Percentiles rank a stretch among this genome's conserved stretches.
Evolutionary conservation across 148 eudicot species (phyloP).

Genomic region (Cornus controversa): DNA sequence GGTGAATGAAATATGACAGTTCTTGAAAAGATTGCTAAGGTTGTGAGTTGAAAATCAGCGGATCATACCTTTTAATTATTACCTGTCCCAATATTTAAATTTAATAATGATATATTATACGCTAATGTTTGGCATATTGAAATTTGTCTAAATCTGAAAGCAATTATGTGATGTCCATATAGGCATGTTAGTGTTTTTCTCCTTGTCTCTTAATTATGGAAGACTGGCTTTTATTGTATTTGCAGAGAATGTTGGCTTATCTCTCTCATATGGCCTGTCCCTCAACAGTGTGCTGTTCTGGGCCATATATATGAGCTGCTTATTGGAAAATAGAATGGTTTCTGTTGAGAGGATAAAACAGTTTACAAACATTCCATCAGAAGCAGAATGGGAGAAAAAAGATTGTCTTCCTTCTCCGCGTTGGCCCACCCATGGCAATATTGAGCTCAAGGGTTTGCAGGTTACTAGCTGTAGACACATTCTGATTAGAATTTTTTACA

Average conservation of each 20-base stretch:
- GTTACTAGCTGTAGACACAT: slow-evolving; percentile 21
- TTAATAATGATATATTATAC: too few species aligned
- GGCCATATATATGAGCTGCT: slow-evolving; percentile 76
- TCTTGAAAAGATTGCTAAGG: too few species aligned
- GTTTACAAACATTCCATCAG: slow-evolving; percentile 71
- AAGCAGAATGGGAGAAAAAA: slow-evolving; percentile 75
- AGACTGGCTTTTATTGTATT: slow-evolving; percentile 11
- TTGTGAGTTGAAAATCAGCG: too few species aligned
- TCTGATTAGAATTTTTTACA: neutral
- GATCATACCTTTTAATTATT: too few species aligned
- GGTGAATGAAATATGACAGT: too few species aligned
- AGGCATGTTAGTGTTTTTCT: neutral
- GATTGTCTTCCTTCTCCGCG: slow-evolving; percentile 59
- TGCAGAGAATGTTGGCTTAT: slow-evolving; percentile 84
- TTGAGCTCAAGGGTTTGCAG: slow-evolving; percentile 71
- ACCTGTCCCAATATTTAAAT: too few species aligned
- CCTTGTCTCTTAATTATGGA: neutral
- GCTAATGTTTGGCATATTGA: too few species aligned
- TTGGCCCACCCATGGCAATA: slow-evolving; percentile 79
- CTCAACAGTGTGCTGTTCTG: slow-evolving; percentile 65
- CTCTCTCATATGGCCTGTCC: slow-evolving; percentile 91
- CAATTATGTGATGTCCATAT: neutral
- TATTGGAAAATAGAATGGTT: slow-evolving; percentile 86
- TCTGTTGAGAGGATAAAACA: slow-evolving; percentile 96
- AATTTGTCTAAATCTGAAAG: neutral